Conservation (phyloP, 108 stramenopile species). For the Chaetoceros muelleri region DNA sequence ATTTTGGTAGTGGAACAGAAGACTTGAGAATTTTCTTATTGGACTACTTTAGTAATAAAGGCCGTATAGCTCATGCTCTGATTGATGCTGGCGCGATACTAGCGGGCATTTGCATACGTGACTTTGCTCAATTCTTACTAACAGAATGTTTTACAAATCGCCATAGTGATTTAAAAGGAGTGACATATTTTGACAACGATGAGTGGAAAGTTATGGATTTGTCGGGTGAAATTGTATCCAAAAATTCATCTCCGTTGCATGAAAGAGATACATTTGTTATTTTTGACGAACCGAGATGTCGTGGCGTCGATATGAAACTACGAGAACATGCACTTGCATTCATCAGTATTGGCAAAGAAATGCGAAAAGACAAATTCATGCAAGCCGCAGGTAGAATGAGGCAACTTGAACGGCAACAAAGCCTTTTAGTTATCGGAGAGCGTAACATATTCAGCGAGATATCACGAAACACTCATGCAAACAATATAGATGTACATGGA, state of each 20-base stretch:
- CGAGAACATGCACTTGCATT: slow-evolving; percentile 27
- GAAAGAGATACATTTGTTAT: slow-evolving; percentile 34
- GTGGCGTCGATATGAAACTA: slow-evolving; percentile 49
- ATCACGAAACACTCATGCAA: neutral
- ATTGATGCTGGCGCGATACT: slow-evolving; percentile 42
- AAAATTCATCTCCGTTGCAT: slow-evolving; percentile 18
- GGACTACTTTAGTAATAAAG: slow-evolving; percentile 1
- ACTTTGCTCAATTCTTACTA: slow-evolving; percentile 16
- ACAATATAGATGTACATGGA: too few relatives aligned
- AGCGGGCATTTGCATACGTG: slow-evolving; percentile 11
- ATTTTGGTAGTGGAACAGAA: neutral
- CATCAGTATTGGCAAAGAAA: slow-evolving; percentile 34
- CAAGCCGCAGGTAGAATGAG: slow-evolving; percentile 46
- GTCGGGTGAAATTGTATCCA: slow-evolving; percentile 21
- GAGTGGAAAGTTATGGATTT: slow-evolving; percentile 34
- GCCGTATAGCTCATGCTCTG: slow-evolving; percentile 23
- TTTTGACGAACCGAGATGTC: slow-evolving; percentile 49
- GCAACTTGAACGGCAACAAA: slow-evolving; percentile 29
- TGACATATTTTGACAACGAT: slow-evolving; percentile 17
- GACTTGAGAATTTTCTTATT: neutral
- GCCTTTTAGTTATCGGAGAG: slow-evolving; percentile 25
- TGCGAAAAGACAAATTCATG: slow-evolving; percentile 52
- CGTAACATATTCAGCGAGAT: neutral
- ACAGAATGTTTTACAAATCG: neutral
- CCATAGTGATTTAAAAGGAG: slow-evolving; percentile 9